phyloP scores from a whole-genome alignment of 164 flowering plant species.

The Vitis vinifera region ASM3070453v1 NC_081823.1:9533501-9534000 shows the following conservation, averaged over 20 bases:
- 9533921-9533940: no score
- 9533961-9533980: no score
- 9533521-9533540: neutral
- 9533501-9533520: no score
- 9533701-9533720: slow-evolving; percentile 83
- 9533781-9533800: neutral
- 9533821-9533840: neutral
- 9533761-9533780: slow-evolving; percentile 27
- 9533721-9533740: slow-evolving; percentile 76
- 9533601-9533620: neutral
- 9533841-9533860: neutral
- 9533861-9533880: neutral
- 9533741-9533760: slow-evolving; percentile 91
- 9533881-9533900: neutral
- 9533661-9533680: slow-evolving; percentile 53
- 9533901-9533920: no score
- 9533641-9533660: neutral
- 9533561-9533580: neutral
- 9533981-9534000: no score
- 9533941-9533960: no score
- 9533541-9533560: neutral
- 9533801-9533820: neutral
- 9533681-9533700: slow-evolving; percentile 59
- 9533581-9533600: neutral
- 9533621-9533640: neutral